Percentiles rank a stretch among this genome's conserved stretches.
phyloP scores from a whole-genome alignment of 164 flowering plant species.

The Vitis rotundifolia region DNA sequence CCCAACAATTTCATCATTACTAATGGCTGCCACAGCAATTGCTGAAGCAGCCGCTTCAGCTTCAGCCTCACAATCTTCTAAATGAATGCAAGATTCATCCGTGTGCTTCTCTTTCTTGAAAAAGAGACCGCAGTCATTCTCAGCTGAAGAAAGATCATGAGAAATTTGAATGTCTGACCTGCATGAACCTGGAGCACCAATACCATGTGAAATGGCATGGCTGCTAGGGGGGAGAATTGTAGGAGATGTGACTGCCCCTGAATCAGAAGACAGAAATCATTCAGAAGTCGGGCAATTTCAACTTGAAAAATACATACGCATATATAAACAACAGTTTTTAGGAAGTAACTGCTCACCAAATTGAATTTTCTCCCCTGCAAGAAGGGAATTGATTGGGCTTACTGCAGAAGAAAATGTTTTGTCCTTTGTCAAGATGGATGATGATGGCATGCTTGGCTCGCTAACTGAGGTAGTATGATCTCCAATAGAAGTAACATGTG shows the following conservation, averaged over 20 bases:
- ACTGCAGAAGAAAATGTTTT: constrained; percentile 57
- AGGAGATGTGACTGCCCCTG: constrained; percentile 98
- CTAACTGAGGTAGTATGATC: constrained; percentile 37
- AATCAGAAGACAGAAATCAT: constrained; percentile 1
- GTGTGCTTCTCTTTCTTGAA: constrained; percentile 60
- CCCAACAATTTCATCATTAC: constrained; percentile 67
- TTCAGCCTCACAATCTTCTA: constrained; percentile 79
- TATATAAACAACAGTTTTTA: not conserved
- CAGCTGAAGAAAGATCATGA: constrained; percentile 43
- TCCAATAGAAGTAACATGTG: constrained; percentile 46
- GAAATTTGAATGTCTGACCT: constrained; percentile 47
- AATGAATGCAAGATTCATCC: constrained; percentile 45
- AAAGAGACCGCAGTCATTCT: constrained; percentile 48
- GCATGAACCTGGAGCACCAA: constrained; percentile 59
- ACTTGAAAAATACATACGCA: not conserved
- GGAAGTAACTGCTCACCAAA: constrained; percentile 59
- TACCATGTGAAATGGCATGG: constrained; percentile 56
- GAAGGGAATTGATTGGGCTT: constrained; percentile 81
- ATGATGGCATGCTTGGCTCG: constrained; percentile 52
- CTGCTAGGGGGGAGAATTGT: constrained; percentile 67
- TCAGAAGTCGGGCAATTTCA: not conserved
- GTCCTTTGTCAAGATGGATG: constrained; percentile 65
- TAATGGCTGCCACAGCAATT: constrained; percentile 90
- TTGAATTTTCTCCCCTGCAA: constrained; percentile 96
- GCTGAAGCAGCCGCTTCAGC: constrained; percentile 97